phyloP scores from a whole-genome alignment of 148 eudicot genomes.

The Rhododendron vialii region DNA sequence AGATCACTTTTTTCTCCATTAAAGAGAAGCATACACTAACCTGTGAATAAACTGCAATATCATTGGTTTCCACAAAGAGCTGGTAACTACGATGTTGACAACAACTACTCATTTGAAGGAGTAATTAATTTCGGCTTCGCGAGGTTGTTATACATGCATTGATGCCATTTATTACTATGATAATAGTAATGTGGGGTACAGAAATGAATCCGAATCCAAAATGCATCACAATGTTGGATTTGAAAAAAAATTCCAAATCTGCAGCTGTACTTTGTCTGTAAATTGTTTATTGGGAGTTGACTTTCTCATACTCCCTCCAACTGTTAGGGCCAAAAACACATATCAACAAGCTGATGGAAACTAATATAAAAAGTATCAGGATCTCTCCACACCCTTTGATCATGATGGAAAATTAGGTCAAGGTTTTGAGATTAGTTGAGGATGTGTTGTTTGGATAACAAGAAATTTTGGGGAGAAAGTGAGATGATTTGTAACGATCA shows the following conservation, averaged over 20 bases:
- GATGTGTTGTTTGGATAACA: not conserved
- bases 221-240: not conserved
- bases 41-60: not conserved
- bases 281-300: conserved; percentile 2
- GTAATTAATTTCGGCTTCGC: not conserved
- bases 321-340: not conserved
- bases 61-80: not conserved
- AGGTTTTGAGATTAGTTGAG: not conserved
- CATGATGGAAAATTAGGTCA: not conserved
- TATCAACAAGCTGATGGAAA: not conserved
- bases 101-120: not conserved
- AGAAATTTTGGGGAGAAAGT: not conserved
- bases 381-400: not conserved
- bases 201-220: not conserved
- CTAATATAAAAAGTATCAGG: not conserved
- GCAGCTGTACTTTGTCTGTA: not conserved
- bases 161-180: not conserved
- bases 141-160: not conserved
- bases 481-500: not conserved
- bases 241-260: not conserved
- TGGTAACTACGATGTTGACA: not conserved
- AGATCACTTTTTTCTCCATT: not conserved
- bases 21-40: not conserved
- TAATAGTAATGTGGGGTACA: not conserved
- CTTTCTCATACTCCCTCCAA: not conserved